Conservation (phyloP, 805 yeast genomes). For the Danielia reshetovae region DNA sequence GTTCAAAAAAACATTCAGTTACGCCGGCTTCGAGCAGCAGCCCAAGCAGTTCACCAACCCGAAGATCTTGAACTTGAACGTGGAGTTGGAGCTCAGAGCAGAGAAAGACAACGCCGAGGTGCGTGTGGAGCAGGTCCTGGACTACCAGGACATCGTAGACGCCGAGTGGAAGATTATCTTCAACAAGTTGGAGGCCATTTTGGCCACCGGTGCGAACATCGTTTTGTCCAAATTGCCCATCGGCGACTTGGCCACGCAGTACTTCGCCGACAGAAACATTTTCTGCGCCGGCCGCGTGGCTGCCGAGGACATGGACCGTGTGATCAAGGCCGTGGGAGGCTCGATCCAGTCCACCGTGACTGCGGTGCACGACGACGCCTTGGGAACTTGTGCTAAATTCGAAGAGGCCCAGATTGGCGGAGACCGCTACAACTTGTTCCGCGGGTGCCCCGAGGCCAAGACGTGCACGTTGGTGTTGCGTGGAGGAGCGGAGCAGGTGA, state of each 20-base stretch:
- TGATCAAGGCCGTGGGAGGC: slow-evolving; percentile 92
- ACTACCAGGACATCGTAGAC: slow-evolving; percentile 93
- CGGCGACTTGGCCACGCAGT: slow-evolving; percentile 98
- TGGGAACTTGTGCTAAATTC: slow-evolving; percentile 51
- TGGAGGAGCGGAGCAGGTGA: slow-evolving; percentile 98
- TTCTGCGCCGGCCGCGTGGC: slow-evolving; percentile 97
- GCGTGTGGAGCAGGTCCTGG: slow-evolving; percentile 87
- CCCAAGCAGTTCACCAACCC: slow-evolving; percentile 83
- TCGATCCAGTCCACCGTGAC: slow-evolving; percentile 71
- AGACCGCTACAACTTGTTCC: slow-evolving; percentile 89
- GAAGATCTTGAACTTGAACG: slow-evolving; percentile 77
- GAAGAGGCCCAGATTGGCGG: slow-evolving; percentile 96
- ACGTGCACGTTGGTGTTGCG: slow-evolving; percentile 91
- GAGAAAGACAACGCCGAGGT: slow-evolving; percentile 99
- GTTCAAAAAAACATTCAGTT: slow-evolving; percentile 93
- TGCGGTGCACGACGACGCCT: slow-evolving; percentile 62
- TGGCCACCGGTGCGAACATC: slow-evolving; percentile 82
- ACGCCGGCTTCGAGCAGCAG: slow-evolving; percentile 98
- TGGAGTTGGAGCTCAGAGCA: slow-evolving; percentile 94
- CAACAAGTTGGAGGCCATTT: slow-evolving; percentile 79
- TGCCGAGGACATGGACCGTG: slow-evolving; percentile 86
- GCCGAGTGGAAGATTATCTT: slow-evolving; percentile 98
- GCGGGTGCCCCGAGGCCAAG: slow-evolving; percentile 87
- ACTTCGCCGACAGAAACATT: slow-evolving; percentile 90
- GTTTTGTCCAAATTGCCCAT: slow-evolving; percentile 93